Evolutionary conservation across 2,329 filamentous ascomycete species (phyloP).

Genomic region (Pseudogymnoascus sp.): DNA sequence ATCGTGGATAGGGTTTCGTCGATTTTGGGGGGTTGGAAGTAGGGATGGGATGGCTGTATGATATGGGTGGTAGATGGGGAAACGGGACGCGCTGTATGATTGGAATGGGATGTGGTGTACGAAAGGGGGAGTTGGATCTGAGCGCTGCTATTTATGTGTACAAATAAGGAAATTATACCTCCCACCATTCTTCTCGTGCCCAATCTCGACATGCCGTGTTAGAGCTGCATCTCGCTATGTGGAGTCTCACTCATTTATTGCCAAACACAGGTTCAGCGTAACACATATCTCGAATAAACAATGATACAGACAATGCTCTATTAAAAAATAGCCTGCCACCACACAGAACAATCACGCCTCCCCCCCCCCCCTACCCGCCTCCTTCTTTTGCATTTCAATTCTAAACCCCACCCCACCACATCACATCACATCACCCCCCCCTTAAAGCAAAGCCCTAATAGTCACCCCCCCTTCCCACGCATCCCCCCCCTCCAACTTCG

Average conservation of each 20-base stretch:
- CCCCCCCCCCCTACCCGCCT: not conserved
- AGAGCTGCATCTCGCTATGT: not conserved
- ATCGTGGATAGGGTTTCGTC: slow-evolving; percentile 33
- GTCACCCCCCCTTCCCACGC: slow-evolving; percentile 54
- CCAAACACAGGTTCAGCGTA: not conserved
- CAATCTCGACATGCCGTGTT: not conserved
- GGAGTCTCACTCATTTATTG: not conserved
- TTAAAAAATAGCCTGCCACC: not conserved
- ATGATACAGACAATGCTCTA: slow-evolving; percentile 6
- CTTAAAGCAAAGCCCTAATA: slow-evolving; percentile 29
- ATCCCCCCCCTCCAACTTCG: slow-evolving; percentile 72
- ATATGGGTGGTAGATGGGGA: not conserved
- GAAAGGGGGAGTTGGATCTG: not conserved
- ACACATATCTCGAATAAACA: not conserved
- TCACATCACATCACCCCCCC: not conserved
- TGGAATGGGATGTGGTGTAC: not conserved
- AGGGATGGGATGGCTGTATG: not conserved
- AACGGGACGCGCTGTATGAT: not conserved
- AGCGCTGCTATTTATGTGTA: slow-evolving; percentile 5
- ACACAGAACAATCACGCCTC: not conserved
- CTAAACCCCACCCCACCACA: not conserved
- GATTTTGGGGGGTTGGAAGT: slow-evolving; percentile 17
- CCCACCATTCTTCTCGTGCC: not conserved
- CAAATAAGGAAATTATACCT: not conserved
- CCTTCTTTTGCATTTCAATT: not conserved